These are phyloP conservation scores for Leccinellum rugosiceps DNA, from an alignment of 768 basidiomycete species.

Conservation along the genomic window DNA sequence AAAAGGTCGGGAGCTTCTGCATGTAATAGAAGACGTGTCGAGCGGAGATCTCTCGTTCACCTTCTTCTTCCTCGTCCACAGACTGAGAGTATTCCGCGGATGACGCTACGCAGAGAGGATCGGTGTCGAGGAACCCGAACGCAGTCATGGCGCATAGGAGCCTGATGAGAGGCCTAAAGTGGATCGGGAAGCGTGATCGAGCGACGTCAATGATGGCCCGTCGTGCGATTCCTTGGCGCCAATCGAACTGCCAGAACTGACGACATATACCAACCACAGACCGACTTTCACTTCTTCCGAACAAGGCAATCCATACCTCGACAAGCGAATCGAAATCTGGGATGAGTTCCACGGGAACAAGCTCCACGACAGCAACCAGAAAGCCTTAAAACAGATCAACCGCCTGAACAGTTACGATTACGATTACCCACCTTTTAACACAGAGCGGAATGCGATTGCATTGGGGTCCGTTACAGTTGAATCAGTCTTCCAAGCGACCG, in stretches of 20 bases:
- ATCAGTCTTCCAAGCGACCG: slow-evolving; percentile 63
- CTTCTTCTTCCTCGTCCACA: slow-evolving; percentile 36
- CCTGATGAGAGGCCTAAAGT: slow-evolving; percentile 63
- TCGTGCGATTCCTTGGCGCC: slow-evolving; percentile 61
- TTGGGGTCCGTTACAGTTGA: slow-evolving; percentile 74
- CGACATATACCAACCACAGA: slow-evolving; percentile 67
- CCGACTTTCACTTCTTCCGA: slow-evolving; percentile 63
- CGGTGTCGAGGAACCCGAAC: slow-evolving; percentile 72
- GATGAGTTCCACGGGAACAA: slow-evolving; percentile 73
- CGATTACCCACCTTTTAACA: slow-evolving; percentile 67
- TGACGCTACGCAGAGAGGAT: slow-evolving; percentile 50
- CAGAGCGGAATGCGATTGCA: slow-evolving; percentile 73
- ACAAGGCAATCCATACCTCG: slow-evolving; percentile 77
- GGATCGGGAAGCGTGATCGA: slow-evolving; percentile 79
- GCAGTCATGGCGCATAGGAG: slow-evolving; percentile 78
- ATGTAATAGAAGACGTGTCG: slow-evolving; percentile 76
- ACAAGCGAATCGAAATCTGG: slow-evolving; percentile 69
- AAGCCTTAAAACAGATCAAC: slow-evolving; percentile 50
- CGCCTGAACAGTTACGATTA: neutral
- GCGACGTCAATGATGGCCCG: slow-evolving; percentile 82
- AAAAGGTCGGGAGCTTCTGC: slow-evolving; percentile 64
- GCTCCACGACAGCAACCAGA: slow-evolving; percentile 68
- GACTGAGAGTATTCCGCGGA: slow-evolving; percentile 44
- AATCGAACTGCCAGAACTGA: slow-evolving; percentile 84
- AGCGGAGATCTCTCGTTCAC: slow-evolving; percentile 58